Conservation (phyloP, 306 rosid genomes). For the Chamaecrista fasciculata region DNA sequence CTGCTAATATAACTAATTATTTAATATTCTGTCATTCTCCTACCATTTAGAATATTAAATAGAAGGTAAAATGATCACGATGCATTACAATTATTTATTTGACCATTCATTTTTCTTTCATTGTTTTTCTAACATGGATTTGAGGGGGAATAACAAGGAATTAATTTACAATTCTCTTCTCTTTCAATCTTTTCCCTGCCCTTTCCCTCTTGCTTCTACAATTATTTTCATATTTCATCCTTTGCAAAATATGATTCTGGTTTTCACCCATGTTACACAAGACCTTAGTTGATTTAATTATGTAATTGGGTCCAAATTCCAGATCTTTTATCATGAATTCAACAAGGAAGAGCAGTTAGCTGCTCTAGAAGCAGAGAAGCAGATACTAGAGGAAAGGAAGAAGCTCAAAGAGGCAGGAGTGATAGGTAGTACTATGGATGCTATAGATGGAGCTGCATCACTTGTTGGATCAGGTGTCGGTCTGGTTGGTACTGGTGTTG, state of each 20-base stretch:
- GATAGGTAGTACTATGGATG: constrained; percentile 90
- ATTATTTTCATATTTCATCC: not conserved
- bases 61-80: no score
- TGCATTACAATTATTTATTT: no score
- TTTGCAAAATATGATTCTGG: not conserved
- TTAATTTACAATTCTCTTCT: no score
- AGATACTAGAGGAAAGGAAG: constrained; percentile 71
- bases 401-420: constrained; percentile 80
- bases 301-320: constrained; percentile 21
- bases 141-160: no score
- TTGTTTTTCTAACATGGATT: no score
- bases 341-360: constrained; percentile 73
- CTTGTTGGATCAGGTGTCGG: constrained; percentile 69
- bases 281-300: not conserved
- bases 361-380: constrained; percentile 82
- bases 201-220: not conserved
- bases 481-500: constrained; percentile 53
- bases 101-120: no score
- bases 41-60: no score
- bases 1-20: no score
- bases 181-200: no score
- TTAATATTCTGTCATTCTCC: no score
- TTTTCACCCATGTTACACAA: not conserved
- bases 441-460: constrained; percentile 72
- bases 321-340: constrained; percentile 71